These are phyloP conservation scores for Lachnellula subtilissima DNA, from an alignment of 2,329 filamentous ascomycete species.

Conservation along the genomic window DNA sequence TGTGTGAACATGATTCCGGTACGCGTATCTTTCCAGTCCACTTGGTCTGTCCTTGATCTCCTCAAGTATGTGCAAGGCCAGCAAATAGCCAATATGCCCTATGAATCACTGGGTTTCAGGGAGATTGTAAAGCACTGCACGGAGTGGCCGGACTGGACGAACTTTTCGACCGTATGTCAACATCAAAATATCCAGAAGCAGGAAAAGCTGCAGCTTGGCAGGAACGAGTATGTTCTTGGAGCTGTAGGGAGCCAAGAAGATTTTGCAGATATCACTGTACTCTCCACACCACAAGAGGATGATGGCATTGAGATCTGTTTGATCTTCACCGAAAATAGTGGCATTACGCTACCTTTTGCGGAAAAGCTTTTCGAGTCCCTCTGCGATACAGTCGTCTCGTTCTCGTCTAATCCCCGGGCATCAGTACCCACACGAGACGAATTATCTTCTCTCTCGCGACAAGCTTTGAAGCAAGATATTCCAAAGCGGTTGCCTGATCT, in stretches of 20 bases:
- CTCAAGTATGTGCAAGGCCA: constrained; percentile 8
- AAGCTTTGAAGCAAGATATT: neutral
- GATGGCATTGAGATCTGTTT: constrained; percentile 11
- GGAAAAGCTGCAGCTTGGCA: constrained; percentile 1
- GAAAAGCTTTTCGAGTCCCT: constrained; percentile 6
- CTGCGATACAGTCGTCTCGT: neutral
- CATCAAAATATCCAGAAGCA: constrained; percentile 15
- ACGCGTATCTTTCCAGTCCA: constrained; percentile 19
- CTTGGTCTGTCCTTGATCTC: constrained; percentile 9
- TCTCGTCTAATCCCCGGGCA: constrained; percentile 1
- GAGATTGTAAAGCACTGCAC: constrained; percentile 16
- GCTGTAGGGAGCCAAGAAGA: constrained; percentile 11
- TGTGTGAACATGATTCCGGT: constrained; percentile 40
- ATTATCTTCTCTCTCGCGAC: neutral
- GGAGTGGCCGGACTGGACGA: constrained; percentile 13
- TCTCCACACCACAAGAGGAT: constrained; percentile 7
- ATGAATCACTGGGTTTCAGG: constrained; percentile 14
- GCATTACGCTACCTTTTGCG: constrained; percentile 2
- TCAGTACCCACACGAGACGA: neutral
- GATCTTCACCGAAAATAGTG: constrained; percentile 4
- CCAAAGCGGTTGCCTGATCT: neutral
- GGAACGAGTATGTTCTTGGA: constrained; percentile 8
- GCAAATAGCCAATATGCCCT: constrained; percentile 13
- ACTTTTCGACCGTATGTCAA: constrained; percentile 11
- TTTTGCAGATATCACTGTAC: constrained; percentile 10